These are phyloP conservation scores for Lactifluus hygrophoroides DNA, from an alignment of 768 basidiomycete species.

Conservation along the genomic window DNA sequence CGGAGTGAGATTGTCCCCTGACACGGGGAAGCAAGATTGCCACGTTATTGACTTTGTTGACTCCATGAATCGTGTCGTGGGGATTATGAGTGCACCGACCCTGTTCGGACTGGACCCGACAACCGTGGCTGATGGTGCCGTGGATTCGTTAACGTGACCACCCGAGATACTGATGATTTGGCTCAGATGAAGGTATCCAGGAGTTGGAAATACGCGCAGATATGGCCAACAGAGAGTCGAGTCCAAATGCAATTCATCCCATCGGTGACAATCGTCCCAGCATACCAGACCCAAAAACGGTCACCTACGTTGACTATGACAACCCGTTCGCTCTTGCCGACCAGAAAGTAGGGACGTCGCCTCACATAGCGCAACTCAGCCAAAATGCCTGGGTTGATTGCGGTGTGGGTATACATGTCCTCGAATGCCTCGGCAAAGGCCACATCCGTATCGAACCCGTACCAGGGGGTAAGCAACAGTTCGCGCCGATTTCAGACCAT, in stretches of 20 bases:
- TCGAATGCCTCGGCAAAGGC: slow-evolving; percentile 68
- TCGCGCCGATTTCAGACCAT: not conserved
- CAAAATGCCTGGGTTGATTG: slow-evolving; percentile 73
- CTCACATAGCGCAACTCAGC: slow-evolving; percentile 48
- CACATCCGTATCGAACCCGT: slow-evolving; percentile 52
- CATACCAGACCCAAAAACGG: slow-evolving; percentile 47
- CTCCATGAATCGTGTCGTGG: slow-evolving; percentile 53
- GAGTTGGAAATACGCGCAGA: slow-evolving; percentile 37
- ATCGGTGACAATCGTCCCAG: slow-evolving; percentile 12
- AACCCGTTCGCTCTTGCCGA: slow-evolving; percentile 57
- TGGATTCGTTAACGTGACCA: not conserved
- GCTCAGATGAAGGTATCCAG: slow-evolving; percentile 43
- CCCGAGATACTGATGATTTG: slow-evolving; percentile 4
- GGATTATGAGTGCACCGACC: slow-evolving; percentile 71
- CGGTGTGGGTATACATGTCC: slow-evolving; percentile 58
- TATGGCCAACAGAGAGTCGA: slow-evolving; percentile 16
- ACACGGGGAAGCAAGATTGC: slow-evolving; percentile 76
- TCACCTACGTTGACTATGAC: slow-evolving; percentile 71
- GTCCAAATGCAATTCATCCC: slow-evolving; percentile 19
- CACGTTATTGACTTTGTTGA: slow-evolving; percentile 90
- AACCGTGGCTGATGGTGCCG: slow-evolving; percentile 54
- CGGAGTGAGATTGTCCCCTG: slow-evolving; percentile 79
- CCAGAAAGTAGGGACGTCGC: slow-evolving; percentile 37
- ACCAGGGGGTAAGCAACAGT: not conserved
- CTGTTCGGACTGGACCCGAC: slow-evolving; percentile 79